Conservation (phyloP, 805 yeast species). For the Saccharomyces eubayanus region DNA sequence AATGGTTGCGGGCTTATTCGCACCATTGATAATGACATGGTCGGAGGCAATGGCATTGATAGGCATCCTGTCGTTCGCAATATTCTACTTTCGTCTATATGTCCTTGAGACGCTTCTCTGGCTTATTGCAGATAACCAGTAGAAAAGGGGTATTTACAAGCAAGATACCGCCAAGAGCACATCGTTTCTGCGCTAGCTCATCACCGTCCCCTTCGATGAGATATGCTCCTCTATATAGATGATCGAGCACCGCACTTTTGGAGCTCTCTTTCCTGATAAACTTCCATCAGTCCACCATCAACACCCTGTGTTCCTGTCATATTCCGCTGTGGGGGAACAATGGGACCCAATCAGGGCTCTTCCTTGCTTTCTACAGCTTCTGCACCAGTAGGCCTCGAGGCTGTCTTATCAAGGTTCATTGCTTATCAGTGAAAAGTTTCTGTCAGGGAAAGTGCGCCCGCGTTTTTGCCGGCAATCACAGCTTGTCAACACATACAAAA, state of each 20-base stretch:
- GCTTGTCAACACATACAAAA: not conserved
- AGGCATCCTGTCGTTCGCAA: constrained; percentile 7
- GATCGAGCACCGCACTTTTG: not conserved
- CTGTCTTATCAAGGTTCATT: not conserved
- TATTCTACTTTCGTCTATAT: not conserved
- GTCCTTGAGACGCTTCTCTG: not conserved
- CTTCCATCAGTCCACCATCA: not conserved
- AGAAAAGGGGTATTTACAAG: not conserved
- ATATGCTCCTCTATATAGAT: not conserved
- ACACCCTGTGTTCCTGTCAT: not conserved
- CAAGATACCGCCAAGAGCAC: not conserved
- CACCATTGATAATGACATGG: constrained; percentile 44
- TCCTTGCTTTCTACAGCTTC: not conserved
- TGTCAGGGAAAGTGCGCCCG: not conserved
- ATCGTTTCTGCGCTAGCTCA: not conserved
- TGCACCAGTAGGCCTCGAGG: not conserved
- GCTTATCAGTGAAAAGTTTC: not conserved
- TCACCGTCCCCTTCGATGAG: not conserved
- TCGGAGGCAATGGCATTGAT: constrained; percentile 49
- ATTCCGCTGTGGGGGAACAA: not conserved
- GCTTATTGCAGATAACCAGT: not conserved
- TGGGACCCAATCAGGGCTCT: not conserved
- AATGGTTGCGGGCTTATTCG: constrained; percentile 51
- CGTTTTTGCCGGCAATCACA: not conserved
- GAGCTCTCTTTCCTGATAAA: not conserved